Evolutionary conservation across 148 eudicot species (phyloP), one percentile per base, ranked within the genome.

Genomic region (Silene latifolia): DNA sequence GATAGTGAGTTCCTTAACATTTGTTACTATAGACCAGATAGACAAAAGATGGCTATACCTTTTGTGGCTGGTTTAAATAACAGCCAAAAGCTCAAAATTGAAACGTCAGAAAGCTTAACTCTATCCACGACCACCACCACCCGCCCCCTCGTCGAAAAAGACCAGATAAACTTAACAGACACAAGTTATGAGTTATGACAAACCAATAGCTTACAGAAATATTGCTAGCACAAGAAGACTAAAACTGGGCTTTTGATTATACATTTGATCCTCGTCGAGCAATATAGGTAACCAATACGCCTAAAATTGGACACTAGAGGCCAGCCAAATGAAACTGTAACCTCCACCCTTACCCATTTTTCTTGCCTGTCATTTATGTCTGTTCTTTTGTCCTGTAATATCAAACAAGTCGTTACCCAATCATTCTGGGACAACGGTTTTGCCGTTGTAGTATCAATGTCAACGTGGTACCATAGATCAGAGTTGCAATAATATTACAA

Each of bases 61-160:
- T 14, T 6, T 24, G 42, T 4, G 13, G 39, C 46, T 18, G 18
- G 32, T 48, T 3, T 9, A 63, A 65, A 65, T 25, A 15, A 29
- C 69, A 17, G 46, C 32, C 39, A 63, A 5, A 27, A 65, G 47
- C 42, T 65, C 69, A 65, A 65, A 65, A 35, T 35, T 65, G 48
- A 65, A 32, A 65, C 6, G 23, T 35, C 47, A 6, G 46, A 21
- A 19, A 18, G 63, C 63, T 19, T 20, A 20, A 59, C 11, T 59
- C 24, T 9, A 59, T 59, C 63, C 23, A 59, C 15, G 24, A 59
- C 25, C 25, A 59, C 35, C 35, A 32, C 35, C 35, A 32, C 9
- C 63, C 24, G 11, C 23, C 35, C 24, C 14, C 11, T 8, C 21
- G 4, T n/a, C 63, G 19, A 59, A 20, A 59, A 59, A n/a, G 63